Evolutionary conservation across 2,329 filamentous ascomycete species (phyloP), one percentile per base, ranked within the genome.

Genomic region (Paramyrothecium roridum): DNA sequence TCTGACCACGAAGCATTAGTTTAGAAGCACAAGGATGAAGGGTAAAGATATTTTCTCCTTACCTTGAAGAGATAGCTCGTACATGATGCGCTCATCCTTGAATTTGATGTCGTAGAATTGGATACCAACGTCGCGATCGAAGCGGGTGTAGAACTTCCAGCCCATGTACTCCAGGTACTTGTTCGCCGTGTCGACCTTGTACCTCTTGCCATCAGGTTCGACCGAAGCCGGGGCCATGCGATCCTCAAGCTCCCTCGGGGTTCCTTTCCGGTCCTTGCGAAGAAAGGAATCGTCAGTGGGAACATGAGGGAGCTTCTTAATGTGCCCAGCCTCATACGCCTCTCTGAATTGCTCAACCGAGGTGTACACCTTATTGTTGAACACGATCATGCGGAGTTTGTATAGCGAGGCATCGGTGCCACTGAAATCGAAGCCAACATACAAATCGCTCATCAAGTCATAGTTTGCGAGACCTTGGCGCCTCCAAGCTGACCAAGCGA

Each of bases 91-190:
- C 51, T 57, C 53, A 11, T 43, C 53, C 53, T 55, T 57, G 53
- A 55, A 57, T 37, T 53, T 53, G 50, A 57, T 52, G 33, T 57
- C 56, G 12, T 57, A 55, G 8, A 57, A 55, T 21, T 57, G 56
- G 16, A 57, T 57, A 17, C 56, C 56, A 21, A 57, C 48, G n/a
- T 57, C 56, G 12, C 53, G 40, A 45, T 57, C 55, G 22, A 52
- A 56, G 3, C 55, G 43, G 3, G 55, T 57, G 52, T 60, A 61
- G 37, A 59, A 59, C 50, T 60, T 59, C 54, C 56, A 61, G 33
- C 59, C 59, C 11, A 61, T 51, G 46, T 61, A 61, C 40, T 61
- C 59, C 8, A 61, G 49, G 52, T 61, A 61, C 13, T 56, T 52
- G 56, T 61, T 61, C 22, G 58, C 47, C 21, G 48, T 58, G 46